These are phyloP conservation scores for Senecio squalidus DNA, from an alignment of 140 eudicot species.

Conservation along the genomic window DNA sequence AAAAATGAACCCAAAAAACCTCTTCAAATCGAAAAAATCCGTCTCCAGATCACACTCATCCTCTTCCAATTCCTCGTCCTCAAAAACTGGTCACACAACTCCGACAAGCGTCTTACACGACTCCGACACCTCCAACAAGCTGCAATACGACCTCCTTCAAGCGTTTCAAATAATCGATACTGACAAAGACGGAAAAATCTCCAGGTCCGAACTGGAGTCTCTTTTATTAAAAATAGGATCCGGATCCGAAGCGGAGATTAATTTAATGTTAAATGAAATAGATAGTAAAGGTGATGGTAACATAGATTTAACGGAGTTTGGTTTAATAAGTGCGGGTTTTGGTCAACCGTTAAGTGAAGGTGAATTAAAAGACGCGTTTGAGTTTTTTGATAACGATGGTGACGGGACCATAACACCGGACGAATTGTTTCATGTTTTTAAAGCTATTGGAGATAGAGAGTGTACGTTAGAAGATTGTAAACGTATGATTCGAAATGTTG, in stretches of 20 bases:
- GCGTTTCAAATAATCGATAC: constrained; percentile 64
- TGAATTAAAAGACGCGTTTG: constrained; percentile 59
- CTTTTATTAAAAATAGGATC: constrained; percentile 43
- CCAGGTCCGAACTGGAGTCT: constrained; percentile 37
- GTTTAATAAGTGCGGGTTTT: constrained; percentile 53
- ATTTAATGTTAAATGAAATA: constrained; percentile 45
- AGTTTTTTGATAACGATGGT: constrained; percentile 66
- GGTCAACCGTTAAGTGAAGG: constrained; percentile 48
- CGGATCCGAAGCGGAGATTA: constrained; percentile 26
- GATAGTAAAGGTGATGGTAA: constrained; percentile 70
- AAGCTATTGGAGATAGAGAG: constrained; percentile 49
- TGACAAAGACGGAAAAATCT: constrained; percentile 64
- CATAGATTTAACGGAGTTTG: constrained; percentile 57
- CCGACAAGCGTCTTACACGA: constrained; percentile 68
- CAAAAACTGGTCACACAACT: constrained; percentile 27
- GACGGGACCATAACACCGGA: constrained; percentile 83
- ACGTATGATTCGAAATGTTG: constrained; percentile 79
- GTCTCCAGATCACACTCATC: constrained; percentile 47
- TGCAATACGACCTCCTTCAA: no score
- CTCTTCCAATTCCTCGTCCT: constrained; percentile 36
- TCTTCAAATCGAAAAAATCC: constrained; percentile 40
- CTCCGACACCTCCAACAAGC: no score
- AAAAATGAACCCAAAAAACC: constrained; percentile 36
- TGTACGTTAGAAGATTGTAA: constrained; percentile 83
- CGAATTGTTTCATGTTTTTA: constrained; percentile 53